A percentile compares a stretch with the other conserved stretches of the same genome.
Conservation (phyloP, 306 rosid species). For the Adenanthera pavonina region DNA sequence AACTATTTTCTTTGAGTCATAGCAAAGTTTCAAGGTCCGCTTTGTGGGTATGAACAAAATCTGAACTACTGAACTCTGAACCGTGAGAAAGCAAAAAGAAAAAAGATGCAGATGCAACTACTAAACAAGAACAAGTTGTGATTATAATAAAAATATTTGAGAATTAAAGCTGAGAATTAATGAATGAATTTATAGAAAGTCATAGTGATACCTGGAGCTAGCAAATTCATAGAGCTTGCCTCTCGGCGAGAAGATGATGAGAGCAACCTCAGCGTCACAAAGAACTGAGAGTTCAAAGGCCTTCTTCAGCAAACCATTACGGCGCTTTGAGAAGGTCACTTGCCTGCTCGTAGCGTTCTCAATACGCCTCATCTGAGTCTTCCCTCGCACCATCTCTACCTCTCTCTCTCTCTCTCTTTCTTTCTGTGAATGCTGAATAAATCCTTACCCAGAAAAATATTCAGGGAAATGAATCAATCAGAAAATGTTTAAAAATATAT, state of each 20-base stretch:
- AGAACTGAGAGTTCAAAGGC: constrained; percentile 90
- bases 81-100: not conserved
- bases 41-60: not conserved
- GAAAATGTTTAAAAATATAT: not conserved
- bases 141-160: not conserved
- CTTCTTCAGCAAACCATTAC: constrained; percentile 84
- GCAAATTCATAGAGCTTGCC: constrained; percentile 61
- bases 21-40: not conserved
- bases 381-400: constrained; percentile 82
- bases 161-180: not conserved
- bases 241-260: constrained; percentile 53
- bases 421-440: not conserved
- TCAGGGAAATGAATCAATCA: not conserved
- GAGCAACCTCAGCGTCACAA: constrained; percentile 68
- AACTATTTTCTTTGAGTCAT: not conserved
- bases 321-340: constrained; percentile 84
- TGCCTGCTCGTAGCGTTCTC: constrained; percentile 94
- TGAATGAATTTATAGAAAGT: not conserved
- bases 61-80: not conserved
- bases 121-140: constrained; percentile 1
- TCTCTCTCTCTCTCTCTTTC: not conserved
- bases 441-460: constrained; percentile 1
- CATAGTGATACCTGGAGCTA: constrained; percentile 42
- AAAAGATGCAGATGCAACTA: constrained; percentile 21
- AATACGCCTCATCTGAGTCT: constrained; percentile 84